Base-by-base conservation (phyloP, 805 yeast species). In the Clavispora carvajalis region DNA sequence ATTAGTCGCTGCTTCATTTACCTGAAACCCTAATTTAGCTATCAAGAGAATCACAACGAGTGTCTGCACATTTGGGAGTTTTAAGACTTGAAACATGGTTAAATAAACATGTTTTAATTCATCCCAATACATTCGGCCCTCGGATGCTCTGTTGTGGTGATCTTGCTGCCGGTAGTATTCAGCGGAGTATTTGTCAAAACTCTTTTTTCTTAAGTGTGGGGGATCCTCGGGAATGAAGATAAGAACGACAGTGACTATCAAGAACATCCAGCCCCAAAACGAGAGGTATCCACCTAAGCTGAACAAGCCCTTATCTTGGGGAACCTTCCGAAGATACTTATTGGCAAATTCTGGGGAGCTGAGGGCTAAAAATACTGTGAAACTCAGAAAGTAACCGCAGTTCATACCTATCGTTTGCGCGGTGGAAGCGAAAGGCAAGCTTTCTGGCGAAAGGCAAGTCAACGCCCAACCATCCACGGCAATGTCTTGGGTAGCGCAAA, bases 401-500 rank as follows among this genome's bases (percentile, higher is more conserved):
- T 93, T 93, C 46, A 93, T 73, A 0, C 99, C 99, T 34, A 93
- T 79, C 0, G 99, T 93, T 63, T 93, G 99, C 0, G 99, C 99
- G 0, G 99, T 93, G 4, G 96, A 86, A 0, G 99, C 98, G 66
- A 80, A 93, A 13, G 95, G 81, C 46, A 93, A 69, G 11, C 95
- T 83, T 21, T 77, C 77, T 19, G 80, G 80, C 13, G 90, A 79
- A 38, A 93, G 69, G 29, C 91, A 79, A 1, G 96, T 93, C 55
- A 93, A 67, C 0, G 98, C 97, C 99, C 99, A 93, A 9, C 99
- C 98, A 65, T 93, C 99, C 17, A 93, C 99, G 0, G 99, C 98
- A 41, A 93, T 93, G 59, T 93, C 99, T 62, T 93, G 99, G 0
- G 99, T 91, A 1, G 98, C 97, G 65, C 97, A 90, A 44, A 90